Evolutionary conservation across 2,329 filamentous ascomycete species (phyloP).

Genomic region (Tolypocladium album): DNA sequence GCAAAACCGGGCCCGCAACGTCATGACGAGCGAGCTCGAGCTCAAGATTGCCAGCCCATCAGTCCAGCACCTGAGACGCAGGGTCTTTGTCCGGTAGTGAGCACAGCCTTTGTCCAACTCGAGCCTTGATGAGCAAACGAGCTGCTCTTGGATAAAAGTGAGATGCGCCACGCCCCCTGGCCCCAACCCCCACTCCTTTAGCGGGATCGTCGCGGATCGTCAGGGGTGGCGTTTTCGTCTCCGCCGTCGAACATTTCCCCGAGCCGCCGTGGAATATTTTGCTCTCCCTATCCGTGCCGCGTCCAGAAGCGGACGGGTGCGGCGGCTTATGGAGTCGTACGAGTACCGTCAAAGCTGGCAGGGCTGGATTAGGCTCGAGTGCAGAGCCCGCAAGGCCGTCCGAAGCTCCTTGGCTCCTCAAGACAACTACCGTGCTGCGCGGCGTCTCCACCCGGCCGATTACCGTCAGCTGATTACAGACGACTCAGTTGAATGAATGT

Average conservation of each 20-base stretch:
- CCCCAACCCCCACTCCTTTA: background rate
- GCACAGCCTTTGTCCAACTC: background rate
- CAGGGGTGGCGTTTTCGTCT: background rate
- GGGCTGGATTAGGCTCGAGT: background rate
- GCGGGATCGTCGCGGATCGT: background rate
- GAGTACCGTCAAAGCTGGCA: too few species aligned
- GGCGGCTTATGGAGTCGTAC: too few species aligned
- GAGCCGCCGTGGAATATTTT: background rate
- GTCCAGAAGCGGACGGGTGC: background rate
- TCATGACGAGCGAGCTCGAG: background rate
- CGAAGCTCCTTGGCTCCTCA: too few species aligned
- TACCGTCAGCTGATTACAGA: too few species aligned
- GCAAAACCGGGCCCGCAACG: background rate
- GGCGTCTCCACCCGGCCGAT: too few species aligned
- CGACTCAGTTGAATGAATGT: too few species aligned
- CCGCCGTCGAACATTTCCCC: background rate
- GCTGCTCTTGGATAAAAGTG: background rate
- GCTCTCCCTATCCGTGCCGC: background rate
- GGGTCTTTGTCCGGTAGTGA: background rate
- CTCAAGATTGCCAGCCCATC: too few species aligned
- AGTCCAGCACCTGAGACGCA: background rate
- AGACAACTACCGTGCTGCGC: too few species aligned
- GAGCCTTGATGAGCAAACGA: background rate
- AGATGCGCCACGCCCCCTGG: background rate
- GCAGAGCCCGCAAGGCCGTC: background rate